Conservation (phyloP, 2,329 filamentous ascomycete species). For the Elsinoe necatrix region DNA sequence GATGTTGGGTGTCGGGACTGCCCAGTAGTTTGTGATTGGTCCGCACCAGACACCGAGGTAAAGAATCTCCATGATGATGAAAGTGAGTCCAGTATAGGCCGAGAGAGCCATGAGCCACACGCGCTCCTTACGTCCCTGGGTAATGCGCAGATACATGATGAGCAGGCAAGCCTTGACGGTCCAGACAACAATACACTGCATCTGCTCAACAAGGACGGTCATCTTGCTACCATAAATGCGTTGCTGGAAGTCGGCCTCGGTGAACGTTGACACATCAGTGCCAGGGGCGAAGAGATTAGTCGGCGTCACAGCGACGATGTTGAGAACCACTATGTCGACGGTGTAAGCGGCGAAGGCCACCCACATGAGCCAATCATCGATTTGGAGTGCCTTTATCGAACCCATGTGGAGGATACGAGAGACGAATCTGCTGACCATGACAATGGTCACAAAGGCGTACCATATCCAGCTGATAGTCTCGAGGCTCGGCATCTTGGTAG, state of each 20-base stretch:
- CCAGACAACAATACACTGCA: constrained; percentile 32
- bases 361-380: constrained; percentile 52
- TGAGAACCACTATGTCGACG: constrained; percentile 41
- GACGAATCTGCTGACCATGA: constrained; percentile 33
- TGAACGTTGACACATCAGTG: constrained; percentile 38
- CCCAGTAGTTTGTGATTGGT: constrained; percentile 33
- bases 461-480: constrained; percentile 33
- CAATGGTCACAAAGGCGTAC: constrained; percentile 35
- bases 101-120: constrained; percentile 29
- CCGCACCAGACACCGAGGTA: constrained; percentile 36
- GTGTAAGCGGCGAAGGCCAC: constrained; percentile 44
- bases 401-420: constrained; percentile 29
- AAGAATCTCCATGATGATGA: constrained; percentile 34
- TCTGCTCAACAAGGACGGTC: constrained; percentile 34
- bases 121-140: constrained; percentile 29
- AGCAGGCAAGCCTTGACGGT: constrained; percentile 32
- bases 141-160: constrained; percentile 33
- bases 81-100: constrained; percentile 29
- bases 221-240: constrained; percentile 32
- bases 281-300: constrained; percentile 39
- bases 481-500: constrained; percentile 1
- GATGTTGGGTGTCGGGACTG: constrained; percentile 24
- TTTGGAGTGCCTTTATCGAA: constrained; percentile 40
- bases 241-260: constrained; percentile 21
- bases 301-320: constrained; percentile 34